Evolutionary conservation across 768 basidiomycete genomes (phyloP).

Genomic region (Trametes villosa): DNA sequence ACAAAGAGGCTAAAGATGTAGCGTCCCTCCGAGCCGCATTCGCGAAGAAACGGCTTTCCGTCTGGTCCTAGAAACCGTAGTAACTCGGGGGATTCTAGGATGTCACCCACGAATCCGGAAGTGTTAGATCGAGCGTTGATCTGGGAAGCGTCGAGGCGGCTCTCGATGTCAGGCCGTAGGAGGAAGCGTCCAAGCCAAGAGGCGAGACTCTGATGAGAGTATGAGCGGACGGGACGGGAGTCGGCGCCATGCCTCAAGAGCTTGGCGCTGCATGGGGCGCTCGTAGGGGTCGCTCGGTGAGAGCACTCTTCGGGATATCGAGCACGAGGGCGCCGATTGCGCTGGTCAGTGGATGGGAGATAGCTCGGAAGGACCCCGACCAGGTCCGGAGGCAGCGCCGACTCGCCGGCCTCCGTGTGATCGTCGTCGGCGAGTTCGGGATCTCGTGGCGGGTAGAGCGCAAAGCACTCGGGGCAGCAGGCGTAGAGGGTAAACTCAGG

Average conservation of each 20-base stretch:
- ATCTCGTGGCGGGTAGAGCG: background rate
- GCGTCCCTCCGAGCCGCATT: background rate
- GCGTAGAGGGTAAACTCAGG: background rate
- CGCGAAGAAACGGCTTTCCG: background rate
- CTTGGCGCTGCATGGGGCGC: background rate
- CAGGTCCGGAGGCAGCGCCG: background rate
- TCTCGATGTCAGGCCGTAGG: background rate
- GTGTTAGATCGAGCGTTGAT: background rate
- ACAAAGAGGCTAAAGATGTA: slow-evolving; percentile 5
- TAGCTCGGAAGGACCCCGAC: background rate
- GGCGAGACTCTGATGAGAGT: background rate
- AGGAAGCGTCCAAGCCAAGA: background rate
- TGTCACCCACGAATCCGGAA: background rate
- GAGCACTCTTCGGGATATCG: background rate
- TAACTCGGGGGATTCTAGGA: background rate
- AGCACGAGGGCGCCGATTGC: background rate
- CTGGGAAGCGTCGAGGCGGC: background rate
- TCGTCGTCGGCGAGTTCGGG: background rate
- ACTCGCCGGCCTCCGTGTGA: background rate
- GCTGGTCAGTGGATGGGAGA: background rate
- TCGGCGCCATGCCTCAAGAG: background rate
- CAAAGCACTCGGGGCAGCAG: background rate
- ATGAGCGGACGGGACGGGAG: background rate
- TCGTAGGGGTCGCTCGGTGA: background rate
- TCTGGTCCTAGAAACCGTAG: background rate